Percentiles rank a stretch among this genome's conserved stretches.
phyloP scores from a whole-genome alignment of 306 rosid genomes.

The Leucaena leucocephala region DNA sequence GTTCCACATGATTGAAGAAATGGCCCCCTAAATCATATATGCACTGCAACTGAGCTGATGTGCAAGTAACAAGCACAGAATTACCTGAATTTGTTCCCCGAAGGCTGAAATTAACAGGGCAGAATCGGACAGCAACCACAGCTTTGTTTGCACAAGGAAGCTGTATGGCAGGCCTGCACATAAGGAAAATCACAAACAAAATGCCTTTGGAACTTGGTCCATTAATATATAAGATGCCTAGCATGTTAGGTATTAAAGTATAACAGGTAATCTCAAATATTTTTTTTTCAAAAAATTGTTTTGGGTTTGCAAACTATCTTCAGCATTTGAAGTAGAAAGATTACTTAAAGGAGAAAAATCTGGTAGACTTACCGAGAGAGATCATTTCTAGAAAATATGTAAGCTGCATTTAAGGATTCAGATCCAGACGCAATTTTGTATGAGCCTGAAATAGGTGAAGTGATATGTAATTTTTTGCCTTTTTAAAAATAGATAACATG shows the following conservation, averaged over 20 bases:
- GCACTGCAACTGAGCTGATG: background rate
- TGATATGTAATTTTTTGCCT: conserved; percentile 23
- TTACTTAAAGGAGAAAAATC: conserved; percentile 9
- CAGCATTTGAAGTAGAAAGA: conserved; percentile 11
- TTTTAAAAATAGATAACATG: background rate
- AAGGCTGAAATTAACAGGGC: conserved; percentile 67
- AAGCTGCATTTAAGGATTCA: conserved; percentile 66
- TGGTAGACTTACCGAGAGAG: conserved; percentile 63
- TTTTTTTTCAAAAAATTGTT: background rate
- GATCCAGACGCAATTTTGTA: conserved; percentile 57
- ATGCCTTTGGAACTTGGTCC: conserved; percentile 8
- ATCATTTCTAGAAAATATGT: conserved; percentile 79
- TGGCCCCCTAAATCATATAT: conserved; percentile 14
- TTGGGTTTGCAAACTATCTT: conserved; percentile 23
- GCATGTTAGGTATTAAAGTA: conserved; percentile 7
- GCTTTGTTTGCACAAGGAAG: conserved; percentile 88
- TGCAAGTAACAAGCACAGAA: conserved; percentile 17
- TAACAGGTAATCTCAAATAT: background rate
- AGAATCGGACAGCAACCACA: conserved; percentile 81
- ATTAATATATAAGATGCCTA: conserved; percentile 15
- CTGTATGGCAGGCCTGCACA: conserved; percentile 81
- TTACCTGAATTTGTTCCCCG: conserved; percentile 70
- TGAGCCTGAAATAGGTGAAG: conserved; percentile 66
- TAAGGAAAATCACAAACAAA: conserved; percentile 36
- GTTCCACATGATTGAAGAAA: conserved; percentile 15